A percentile compares a stretch with the other conserved stretches of the same genome.
Conservation (phyloP, 2,329 filamentous ascomycete species). For the Beauveria rudraprayagi region DNA sequence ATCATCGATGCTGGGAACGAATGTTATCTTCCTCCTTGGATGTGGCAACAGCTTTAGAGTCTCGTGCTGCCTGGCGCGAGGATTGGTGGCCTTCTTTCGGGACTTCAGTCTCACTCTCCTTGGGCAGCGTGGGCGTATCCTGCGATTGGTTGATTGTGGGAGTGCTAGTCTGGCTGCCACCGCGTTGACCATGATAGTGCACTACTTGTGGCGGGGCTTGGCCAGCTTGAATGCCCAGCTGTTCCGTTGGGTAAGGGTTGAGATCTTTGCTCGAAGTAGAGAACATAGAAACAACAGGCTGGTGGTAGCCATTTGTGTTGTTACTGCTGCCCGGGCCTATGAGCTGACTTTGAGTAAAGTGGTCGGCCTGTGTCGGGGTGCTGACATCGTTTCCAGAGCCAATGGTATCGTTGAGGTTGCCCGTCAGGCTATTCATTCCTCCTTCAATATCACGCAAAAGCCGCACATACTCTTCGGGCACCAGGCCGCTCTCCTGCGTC, state of each 20-base stretch:
- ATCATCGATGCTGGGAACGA: conserved; percentile 9
- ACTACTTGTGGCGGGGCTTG: conserved; percentile 58
- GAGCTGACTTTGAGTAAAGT: conserved; percentile 37
- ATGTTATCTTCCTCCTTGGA: background rate
- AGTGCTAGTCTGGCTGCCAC: conserved; percentile 59
- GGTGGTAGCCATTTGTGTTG: conserved; percentile 55
- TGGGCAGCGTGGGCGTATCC: conserved; percentile 35
- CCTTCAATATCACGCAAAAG: conserved; percentile 89
- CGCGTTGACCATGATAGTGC: conserved; percentile 59
- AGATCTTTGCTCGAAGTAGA: conserved; percentile 64
- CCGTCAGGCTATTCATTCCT: conserved; percentile 67
- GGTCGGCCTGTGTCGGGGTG: conserved; percentile 55
- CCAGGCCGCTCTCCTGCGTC: conserved; percentile 86
- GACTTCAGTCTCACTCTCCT: conserved; percentile 40
- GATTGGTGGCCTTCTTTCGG: background rate
- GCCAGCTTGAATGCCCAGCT: conserved; percentile 53
- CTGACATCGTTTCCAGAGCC: conserved; percentile 47
- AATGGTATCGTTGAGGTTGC: conserved; percentile 41
- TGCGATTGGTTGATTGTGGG: conserved; percentile 48
- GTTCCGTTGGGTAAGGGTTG: conserved; percentile 58
- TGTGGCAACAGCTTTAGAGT: background rate
- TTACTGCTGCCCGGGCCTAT: conserved; percentile 32
- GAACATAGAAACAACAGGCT: conserved; percentile 60
- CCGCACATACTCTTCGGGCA: conserved; percentile 93
- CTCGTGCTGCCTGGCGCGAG: background rate